Evolutionary conservation across 805 yeast genomes (phyloP).

Genomic region (Saccharomycopsis olivae): DNA sequence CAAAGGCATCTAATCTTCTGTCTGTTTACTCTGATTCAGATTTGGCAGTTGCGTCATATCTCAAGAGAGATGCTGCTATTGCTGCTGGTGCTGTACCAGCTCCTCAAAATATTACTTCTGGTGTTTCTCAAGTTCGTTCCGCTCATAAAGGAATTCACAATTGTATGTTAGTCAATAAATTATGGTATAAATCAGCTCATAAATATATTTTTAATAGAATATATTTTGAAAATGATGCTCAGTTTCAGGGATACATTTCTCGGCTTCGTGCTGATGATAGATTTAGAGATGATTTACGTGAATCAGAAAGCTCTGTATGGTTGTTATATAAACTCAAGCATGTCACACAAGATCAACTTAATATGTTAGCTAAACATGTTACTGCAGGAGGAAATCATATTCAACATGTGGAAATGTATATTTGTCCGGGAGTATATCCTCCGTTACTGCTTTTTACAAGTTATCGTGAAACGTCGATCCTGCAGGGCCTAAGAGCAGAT

Average conservation of each 20-base stretch:
- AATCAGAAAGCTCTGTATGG: conserved; percentile 25
- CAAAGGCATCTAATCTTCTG: not conserved
- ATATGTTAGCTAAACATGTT: conserved; percentile 32
- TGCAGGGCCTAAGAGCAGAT: not conserved
- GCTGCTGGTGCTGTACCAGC: no score
- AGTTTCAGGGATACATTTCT: conserved; percentile 32
- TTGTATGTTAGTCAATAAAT: conserved; percentile 58
- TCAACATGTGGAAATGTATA: conserved; percentile 68
- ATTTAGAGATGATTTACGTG: conserved; percentile 9
- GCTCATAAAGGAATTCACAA: conserved; percentile 32
- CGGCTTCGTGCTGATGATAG: conserved; percentile 19
- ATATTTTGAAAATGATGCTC: conserved; percentile 39
- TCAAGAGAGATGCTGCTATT: no score
- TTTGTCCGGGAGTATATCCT: conserved; percentile 64
- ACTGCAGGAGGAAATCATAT: conserved; percentile 32
- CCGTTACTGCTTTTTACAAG: conserved; percentile 23
- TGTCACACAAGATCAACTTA: conserved; percentile 44
- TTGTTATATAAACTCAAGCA: conserved; percentile 53
- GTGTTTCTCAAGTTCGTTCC: no score
- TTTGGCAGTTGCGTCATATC: conserved; percentile 2
- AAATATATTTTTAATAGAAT: conserved; percentile 46
- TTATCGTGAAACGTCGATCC: conserved; percentile 17
- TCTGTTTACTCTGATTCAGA: conserved; percentile 9
- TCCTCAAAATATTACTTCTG: no score
- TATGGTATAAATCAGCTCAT: conserved; percentile 49